A percentile compares a stretch with the other conserved stretches of the same genome.
phyloP scores from a whole-genome alignment of 208 protist species.

The Trypanosoma lewisi region DNA sequence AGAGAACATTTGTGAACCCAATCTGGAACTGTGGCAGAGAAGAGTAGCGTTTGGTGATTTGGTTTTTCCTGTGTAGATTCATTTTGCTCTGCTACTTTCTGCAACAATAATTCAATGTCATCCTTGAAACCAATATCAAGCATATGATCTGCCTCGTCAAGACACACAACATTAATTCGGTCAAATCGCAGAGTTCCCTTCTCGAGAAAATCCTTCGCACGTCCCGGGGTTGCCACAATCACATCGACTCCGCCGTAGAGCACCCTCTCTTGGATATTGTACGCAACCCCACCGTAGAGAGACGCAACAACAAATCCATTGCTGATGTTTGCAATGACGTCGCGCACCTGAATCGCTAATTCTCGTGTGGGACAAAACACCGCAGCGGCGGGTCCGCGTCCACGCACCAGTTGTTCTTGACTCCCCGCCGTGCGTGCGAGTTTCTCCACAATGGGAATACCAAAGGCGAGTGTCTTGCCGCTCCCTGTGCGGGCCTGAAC shows the following conservation, averaged over 20 bases:
- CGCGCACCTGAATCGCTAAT: slow-evolving; percentile 98
- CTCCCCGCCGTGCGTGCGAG: slow-evolving; percentile 47
- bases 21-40: slow-evolving; percentile 92
- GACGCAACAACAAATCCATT: slow-evolving; percentile 92
- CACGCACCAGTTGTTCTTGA: slow-evolving; percentile 29
- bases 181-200: slow-evolving; percentile 93
- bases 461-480: slow-evolving; percentile 95
- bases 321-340: slow-evolving; percentile 82
- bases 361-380: slow-evolving; percentile 98
- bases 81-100: slow-evolving; percentile 87
- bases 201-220: slow-evolving; percentile 98
- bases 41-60: slow-evolving; percentile 91
- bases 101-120: slow-evolving; percentile 95
- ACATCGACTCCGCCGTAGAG: slow-evolving; percentile 97
- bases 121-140: slow-evolving; percentile 98
- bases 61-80: slow-evolving; percentile 83
- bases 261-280: slow-evolving; percentile 89
- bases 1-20: slow-evolving; percentile 89
- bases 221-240: slow-evolving; percentile 97
- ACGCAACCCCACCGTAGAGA: slow-evolving; percentile 94
- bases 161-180: slow-evolving; percentile 90
- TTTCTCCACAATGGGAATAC: slow-evolving; percentile 88
- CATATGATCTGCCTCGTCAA: slow-evolving; percentile 99
- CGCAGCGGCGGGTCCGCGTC: slow-evolving; percentile 85
- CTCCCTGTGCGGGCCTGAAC: slow-evolving; percentile 92